These are phyloP conservation scores for Ophiosphaerella korrae DNA, from an alignment of 2,329 filamentous ascomycete genomes.

Conservation along the genomic window DNA sequence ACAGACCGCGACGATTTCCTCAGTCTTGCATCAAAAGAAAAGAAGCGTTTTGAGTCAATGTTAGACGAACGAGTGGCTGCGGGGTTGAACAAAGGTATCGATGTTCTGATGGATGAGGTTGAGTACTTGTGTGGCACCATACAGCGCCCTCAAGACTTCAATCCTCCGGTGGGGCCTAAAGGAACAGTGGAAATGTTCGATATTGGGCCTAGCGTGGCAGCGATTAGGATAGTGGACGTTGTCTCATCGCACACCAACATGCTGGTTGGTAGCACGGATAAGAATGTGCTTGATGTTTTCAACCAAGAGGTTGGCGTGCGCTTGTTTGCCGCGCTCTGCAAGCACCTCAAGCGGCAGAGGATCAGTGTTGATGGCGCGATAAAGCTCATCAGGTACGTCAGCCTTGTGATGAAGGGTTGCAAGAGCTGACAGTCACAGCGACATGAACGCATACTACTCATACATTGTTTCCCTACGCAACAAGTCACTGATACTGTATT, in stretches of 20 bases:
- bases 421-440: conserved; percentile 56
- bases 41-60: conserved; percentile 99
- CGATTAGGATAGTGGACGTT: conserved; percentile 79
- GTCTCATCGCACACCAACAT: conserved; percentile 89
- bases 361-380: conserved; percentile 88
- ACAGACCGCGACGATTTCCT: conserved; percentile 94
- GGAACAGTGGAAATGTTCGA: conserved; percentile 52
- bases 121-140: conserved; percentile 92
- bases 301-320: conserved; percentile 95
- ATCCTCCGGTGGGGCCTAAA: conserved; percentile 62
- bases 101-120: conserved; percentile 97
- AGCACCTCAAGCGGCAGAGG: conserved; percentile 95
- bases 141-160: conserved; percentile 87
- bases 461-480: conserved; percentile 85
- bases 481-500: conserved; percentile 83
- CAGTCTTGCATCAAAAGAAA: conserved; percentile 87
- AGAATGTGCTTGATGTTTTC: conserved; percentile 97
- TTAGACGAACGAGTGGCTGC: conserved; percentile 95
- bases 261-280: conserved; percentile 93
- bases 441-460: conserved; percentile 91
- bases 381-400: conserved; percentile 74
- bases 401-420: not conserved
- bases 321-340: conserved; percentile 89
- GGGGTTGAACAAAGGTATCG: conserved; percentile 95
- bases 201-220: conserved; percentile 78